phyloP scores from a whole-genome alignment of 257 asterid genomes.

The Salvia hispanica region DNA sequence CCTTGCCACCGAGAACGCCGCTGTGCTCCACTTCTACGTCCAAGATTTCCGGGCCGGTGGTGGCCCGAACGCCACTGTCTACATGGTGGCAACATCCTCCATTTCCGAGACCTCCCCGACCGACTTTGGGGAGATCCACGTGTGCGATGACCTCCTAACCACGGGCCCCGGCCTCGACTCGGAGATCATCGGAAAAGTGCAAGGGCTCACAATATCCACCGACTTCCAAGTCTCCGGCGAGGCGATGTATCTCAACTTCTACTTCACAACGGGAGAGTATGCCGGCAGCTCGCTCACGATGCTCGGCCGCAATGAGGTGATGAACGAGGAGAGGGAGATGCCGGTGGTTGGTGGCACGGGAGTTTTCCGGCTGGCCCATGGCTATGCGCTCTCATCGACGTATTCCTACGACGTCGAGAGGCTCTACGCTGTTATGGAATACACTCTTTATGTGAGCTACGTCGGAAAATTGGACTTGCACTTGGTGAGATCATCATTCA shows the following conservation, averaged over 20 bases:
- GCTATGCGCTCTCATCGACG: neutral
- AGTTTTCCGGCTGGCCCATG: constrained; percentile 21
- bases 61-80: neutral
- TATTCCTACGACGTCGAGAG: no score
- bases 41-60: neutral
- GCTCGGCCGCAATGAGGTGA: constrained; percentile 11
- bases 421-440: neutral
- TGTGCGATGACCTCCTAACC: constrained; percentile 40
- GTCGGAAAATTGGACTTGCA: neutral
- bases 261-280: constrained; percentile 21
- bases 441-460: neutral
- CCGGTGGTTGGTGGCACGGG: constrained; percentile 32
- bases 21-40: neutral
- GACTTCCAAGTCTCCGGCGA: neutral
- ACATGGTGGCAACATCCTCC: neutral
- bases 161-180: neutral
- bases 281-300: constrained; percentile 13
- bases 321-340: constrained; percentile 4
- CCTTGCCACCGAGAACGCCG: no score
- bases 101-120: neutral
- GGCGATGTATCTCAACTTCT: constrained; percentile 4
- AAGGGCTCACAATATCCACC: constrained; percentile 37
- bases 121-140: neutral
- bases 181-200: no score
- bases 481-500: no score